Evolutionary conservation across 139 green algal genomes (phyloP), one percentile per base, ranked within the genome.

Genomic region (Ostreobium quekettii): DNA sequence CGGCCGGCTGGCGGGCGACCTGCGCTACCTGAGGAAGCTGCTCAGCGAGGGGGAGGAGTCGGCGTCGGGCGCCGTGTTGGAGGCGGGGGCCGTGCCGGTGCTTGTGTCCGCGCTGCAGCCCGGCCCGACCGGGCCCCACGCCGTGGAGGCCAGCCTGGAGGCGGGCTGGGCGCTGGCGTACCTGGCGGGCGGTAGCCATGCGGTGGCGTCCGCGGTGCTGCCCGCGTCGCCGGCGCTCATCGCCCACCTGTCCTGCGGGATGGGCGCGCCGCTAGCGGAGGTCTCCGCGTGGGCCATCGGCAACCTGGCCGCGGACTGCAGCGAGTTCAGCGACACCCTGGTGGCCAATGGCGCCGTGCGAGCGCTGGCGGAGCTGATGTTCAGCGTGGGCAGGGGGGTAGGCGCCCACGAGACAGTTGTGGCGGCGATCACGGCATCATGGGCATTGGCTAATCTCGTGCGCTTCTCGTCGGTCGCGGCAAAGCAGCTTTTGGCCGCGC

Each of bases 361-460:
- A 42, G 11, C 59, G 46, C 59, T 66, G 28, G 30, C 59, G 7
- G 24, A 66, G 30, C 30, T 38, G 7, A 19, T 66, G 28, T 46
- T 66, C 19, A 19, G 30, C 5, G 42, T 19, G 11, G 6, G 33
- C 28, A 30, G n/a, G 2, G 38, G 42, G 4, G 1, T 29, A 36
- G 2, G 22, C 42, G 59, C 29, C 64, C 1, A 28, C 48, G 24
- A 58, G 36, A n/a, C 36, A 2, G 30, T 83, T 11, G 57, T 60
- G 0, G 76, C 78, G 2, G 68, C 48, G 15, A 68, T 71, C 26
- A 83, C 77, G 19, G 76, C 72, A 4, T 70, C 79, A 39, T 85
- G 79, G 79, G 79, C 79, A 22, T 71, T 85, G 2, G 60, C 31
- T 35, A 83, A 74, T 47, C 26, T 83, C 36, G 33, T 84, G 1